Evolutionary conservation across 2,329 filamentous ascomycete species (phyloP).

Genomic region (Ascochyta pisi): DNA sequence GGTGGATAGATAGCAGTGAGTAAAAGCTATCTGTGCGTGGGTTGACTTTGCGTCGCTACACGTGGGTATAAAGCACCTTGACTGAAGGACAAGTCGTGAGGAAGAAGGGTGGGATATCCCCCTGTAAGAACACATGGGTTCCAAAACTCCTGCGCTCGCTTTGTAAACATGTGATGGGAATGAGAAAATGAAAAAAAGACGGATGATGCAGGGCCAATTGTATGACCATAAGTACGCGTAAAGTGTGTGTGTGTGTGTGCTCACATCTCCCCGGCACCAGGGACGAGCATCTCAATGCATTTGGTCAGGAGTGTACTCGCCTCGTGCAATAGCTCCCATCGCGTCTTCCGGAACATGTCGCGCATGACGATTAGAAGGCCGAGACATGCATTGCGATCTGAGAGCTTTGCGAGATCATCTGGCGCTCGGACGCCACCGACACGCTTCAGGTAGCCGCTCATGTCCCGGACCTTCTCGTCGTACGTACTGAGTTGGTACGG

Average conservation of each 20-base stretch:
- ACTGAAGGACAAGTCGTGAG: too few relatives aligned
- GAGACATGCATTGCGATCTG: slow-evolving; percentile 81
- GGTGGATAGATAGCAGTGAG: too few relatives aligned
- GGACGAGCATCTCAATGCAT: slow-evolving; percentile 71
- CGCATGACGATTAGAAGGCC: slow-evolving; percentile 82
- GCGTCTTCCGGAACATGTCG: slow-evolving; percentile 79
- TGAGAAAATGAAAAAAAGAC: background rate
- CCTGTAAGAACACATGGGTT: too few relatives aligned
- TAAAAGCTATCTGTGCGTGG: too few relatives aligned
- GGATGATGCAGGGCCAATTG: background rate
- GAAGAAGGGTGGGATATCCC: too few relatives aligned
- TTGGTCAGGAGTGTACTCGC: slow-evolving; percentile 80
- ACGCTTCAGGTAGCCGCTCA: slow-evolving; percentile 77
- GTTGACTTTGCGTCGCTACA: too few relatives aligned
- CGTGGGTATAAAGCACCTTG: too few relatives aligned
- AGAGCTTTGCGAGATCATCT: slow-evolving; percentile 75
- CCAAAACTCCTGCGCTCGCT: background rate
- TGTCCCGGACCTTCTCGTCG: slow-evolving; percentile 74
- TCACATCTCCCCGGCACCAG: slow-evolving; percentile 24
- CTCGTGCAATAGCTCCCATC: slow-evolving; percentile 92
- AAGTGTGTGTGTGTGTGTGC: background rate
- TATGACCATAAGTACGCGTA: background rate
- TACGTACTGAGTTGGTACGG: slow-evolving; percentile 62
- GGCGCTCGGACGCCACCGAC: slow-evolving; percentile 76
- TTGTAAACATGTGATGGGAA: background rate